Evolutionary conservation across 2,329 filamentous ascomycete genomes (phyloP).

Genomic region (Truncatella angustata): DNA sequence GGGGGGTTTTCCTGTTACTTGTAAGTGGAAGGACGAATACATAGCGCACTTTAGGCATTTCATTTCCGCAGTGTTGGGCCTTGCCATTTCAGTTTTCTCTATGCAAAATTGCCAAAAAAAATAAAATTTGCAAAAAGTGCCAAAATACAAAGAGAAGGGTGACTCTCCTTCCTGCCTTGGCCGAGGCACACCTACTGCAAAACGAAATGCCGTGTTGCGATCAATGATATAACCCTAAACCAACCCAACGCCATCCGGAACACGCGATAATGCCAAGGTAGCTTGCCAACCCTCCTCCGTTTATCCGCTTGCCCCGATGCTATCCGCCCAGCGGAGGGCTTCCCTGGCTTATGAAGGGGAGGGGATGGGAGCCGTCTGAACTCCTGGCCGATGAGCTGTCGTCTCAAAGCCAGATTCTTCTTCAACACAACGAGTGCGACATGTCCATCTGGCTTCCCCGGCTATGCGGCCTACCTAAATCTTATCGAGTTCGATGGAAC

Average conservation of each 20-base stretch:
- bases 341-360: no score
- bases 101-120: no score
- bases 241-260: slow-evolving; percentile 5
- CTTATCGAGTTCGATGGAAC: slow-evolving; percentile 86
- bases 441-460: background rate
- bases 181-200: no score
- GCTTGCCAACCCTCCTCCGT: background rate
- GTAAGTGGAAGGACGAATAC: background rate
- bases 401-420: background rate
- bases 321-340: background rate
- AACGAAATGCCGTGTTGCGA: no score
- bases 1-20: no score
- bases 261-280: slow-evolving; percentile 2
- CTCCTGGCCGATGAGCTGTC: background rate
- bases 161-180: no score
- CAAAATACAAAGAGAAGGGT: no score
- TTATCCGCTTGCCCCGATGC: background rate
- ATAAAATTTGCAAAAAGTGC: no score
- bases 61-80: no score
- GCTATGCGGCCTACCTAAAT: background rate
- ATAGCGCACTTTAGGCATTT: background rate
- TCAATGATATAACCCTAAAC: background rate
- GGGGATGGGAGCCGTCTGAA: no score
- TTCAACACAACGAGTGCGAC: background rate
- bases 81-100: background rate